Evolutionary conservation across 805 yeast genomes (phyloP), one percentile per base, ranked within the genome.

Genomic region (Pichia californica): DNA sequence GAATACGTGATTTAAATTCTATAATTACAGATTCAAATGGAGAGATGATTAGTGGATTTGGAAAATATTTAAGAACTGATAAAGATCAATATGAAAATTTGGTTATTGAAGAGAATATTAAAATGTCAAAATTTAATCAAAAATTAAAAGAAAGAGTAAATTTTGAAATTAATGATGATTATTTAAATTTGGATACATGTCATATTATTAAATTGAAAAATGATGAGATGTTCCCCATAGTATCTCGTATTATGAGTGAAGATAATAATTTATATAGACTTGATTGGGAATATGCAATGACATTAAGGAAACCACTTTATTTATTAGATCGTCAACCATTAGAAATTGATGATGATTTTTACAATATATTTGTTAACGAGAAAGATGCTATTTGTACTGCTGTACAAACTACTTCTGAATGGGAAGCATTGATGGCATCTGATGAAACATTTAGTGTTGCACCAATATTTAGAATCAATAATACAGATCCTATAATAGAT

Each of bases 291-390:
- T 74, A 65, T 55, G 51, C 51, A 15, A 52, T 62, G 5, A 66
- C 76, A 1, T 55, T 80, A 19, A 51, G 65, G 1, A 61, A 66
- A 42, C 83, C 84, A 2, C 23, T 45, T 0, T 62, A 73, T 52
- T 48, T 59, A 42, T 18, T 42, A 3, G 41, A 49, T 5, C 48
- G 16, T 3, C 23, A 26, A 9, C 30, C 63, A 20, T 33, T 41
- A 14, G 70, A 67, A 48, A 45, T 69, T 2, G 57, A 58, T 5
- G 43, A 45, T 8, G 37, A 36, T 0, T 70, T 62, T 53, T 72
- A 59, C 58, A 46, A 46, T 44, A 48, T 33, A 2, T 69, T 66
- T 62, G 47, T 56, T 1, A 48, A 51, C 23, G 41, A 52, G 10
- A n/a, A 23, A 2, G 9, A 28, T 5, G 25, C 36, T 15, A 16